Conservation (phyloP, 305 asterid genomes). For the Fraxinus paxiana region DNA sequence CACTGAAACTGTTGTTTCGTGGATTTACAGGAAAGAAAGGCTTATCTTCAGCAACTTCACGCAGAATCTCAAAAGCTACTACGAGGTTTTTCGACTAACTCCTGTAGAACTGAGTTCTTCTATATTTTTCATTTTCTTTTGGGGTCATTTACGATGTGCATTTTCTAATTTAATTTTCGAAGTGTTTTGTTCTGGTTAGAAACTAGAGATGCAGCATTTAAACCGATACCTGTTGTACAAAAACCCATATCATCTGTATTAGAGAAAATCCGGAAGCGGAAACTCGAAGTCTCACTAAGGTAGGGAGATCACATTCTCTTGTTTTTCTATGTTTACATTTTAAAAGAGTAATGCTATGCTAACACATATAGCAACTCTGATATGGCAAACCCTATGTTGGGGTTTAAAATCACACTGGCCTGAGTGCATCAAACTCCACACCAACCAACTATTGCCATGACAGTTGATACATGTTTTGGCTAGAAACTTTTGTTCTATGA, state of each 20-base stretch:
- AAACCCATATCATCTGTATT: constrained; percentile 83
- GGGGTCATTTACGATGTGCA: neutral
- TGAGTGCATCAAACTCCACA: neutral
- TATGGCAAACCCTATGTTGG: neutral
- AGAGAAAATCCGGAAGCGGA: constrained; percentile 86
- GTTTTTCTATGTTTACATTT: neutral
- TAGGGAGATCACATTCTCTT: constrained; percentile 24
- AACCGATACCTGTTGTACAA: constrained; percentile 56
- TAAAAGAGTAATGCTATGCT: neutral
- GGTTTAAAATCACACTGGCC: neutral
- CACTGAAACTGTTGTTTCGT: constrained; percentile 10
- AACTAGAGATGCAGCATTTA: constrained; percentile 67
- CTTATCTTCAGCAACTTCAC: constrained; percentile 65
- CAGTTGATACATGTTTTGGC: neutral
- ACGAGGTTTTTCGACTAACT: constrained; percentile 48
- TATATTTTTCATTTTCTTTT: neutral
- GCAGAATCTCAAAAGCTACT: constrained; percentile 80
- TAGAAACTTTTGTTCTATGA: neutral
- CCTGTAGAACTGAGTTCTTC: neutral
- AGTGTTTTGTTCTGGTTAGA: constrained; percentile 37
- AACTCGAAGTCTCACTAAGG: constrained; percentile 69
- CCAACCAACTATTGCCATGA: neutral
- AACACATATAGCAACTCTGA: neutral
- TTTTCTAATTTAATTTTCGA: constrained; percentile 1
- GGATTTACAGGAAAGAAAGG: constrained; percentile 57